Evolutionary conservation across 192 early-diverging fungal genomes (phyloP), one percentile per base, ranked within the genome.

Genomic region (Coemansia sp.): DNA sequence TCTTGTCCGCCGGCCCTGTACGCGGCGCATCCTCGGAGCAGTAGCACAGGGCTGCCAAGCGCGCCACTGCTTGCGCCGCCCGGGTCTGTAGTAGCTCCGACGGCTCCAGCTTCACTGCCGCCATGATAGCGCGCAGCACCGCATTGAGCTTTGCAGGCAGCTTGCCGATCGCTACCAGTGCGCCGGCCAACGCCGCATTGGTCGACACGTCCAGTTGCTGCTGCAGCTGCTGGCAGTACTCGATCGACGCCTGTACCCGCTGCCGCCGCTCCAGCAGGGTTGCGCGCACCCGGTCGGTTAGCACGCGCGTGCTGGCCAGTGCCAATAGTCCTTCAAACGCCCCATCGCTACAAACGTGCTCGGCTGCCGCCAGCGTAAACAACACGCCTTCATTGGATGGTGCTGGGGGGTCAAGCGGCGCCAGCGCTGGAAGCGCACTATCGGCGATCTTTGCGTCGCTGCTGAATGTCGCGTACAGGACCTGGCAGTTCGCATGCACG

Each of bases 111-210:
- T 94, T 92, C 58, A 97, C 81, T 15, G 88, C 85, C 41, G 89
- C 86, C 93, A 97, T 97, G 28, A 99, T 72, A 48, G 88, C 75
- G 23, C 94, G 86, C 48, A 98, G 87, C 9, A 99, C 75, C 0
- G 88, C 85, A 61, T 91, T 95, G 8, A 96, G 82, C 68, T 93
- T 95, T 0, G 77, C 56, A 7, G 97, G 95, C 13, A 98, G 75
- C 2, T 61, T 75, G 4, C 89, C 91, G 28, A 96, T 61, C 8
- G 86, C 85, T 0, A 96, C 88, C 3, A 95, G 82, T 2, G 95
- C 93, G 0, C 88, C 84, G n/a, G 95, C 89, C 25, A 88, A 76
- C 19, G 86, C 84, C 0, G 92, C 88, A 45, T 81, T 45, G 29
- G 64, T 67, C 0, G 70, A 71, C n/a, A 90, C 87, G 52, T 87